Evolutionary conservation across 345 rosid species (phyloP), one percentile per base, ranked within the genome.

Genomic region (Jatropha curcas): DNA sequence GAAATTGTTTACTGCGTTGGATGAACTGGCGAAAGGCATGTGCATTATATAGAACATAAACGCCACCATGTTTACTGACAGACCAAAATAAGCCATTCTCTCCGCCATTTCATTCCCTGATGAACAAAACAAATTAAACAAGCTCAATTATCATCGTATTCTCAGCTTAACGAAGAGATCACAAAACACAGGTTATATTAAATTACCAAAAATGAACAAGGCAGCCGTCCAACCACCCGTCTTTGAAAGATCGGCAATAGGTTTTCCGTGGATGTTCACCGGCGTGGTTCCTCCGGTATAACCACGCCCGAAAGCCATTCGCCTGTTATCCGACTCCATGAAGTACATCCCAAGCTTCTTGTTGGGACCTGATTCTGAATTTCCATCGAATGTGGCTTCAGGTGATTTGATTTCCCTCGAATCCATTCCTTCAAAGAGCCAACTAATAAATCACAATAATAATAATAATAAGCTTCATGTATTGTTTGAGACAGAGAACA

Each of bases 61-160:
- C 19, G 87, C 89, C 78, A 94, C 94, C 98, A 94, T 91, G 88
- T 94, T 94, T 17, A 94, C 98, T 1, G 98, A 87, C 9, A 94
- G 82, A 31, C 98, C 98, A 27, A 88, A 94, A 74, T 94, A 94
- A 27, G 96, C 97, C 97, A 94, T 90, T 75, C 97, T 86, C 83
- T 91, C 98, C 22, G 98, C 97, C 92, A 90, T 90, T 79, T 94
- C 98, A 74, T 94, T 93, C 65, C 98, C 98, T 91, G 88, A n/a
- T n/a, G n/a, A n/a, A n/a, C n/a, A n/a, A n/a, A n/a, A n/a, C n/a
- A n/a, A n/a, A n/a, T n/a, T n/a, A n/a, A n/a, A n/a, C n/a, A n/a
- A n/a, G n/a, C n/a, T n/a, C n/a, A n/a, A n/a, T n/a, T n/a, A n/a
- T n/a, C n/a, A n/a, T n/a, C n/a, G n/a, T n/a, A n/a, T n/a, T n/a